Conservation (phyloP, 352 stramenopile genomes). For the Pythium scleroteichum region DNA sequence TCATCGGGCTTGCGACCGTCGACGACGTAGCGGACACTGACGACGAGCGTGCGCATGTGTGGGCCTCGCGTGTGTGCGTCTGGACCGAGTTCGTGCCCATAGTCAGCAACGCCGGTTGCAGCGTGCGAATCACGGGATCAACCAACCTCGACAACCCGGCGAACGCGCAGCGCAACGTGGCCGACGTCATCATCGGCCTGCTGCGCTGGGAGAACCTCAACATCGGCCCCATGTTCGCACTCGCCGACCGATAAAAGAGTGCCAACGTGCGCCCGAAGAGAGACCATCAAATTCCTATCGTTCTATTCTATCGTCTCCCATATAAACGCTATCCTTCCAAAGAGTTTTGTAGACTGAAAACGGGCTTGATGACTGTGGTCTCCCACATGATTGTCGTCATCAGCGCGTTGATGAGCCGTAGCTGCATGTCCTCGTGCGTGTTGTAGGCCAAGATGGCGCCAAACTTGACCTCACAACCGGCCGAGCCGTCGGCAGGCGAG, state of each 20-base stretch:
- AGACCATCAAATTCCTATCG: no score
- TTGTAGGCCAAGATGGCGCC: constrained; percentile 59
- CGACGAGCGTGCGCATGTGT: constrained; percentile 4
- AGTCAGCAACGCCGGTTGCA: constrained; percentile 21
- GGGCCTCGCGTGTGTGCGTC: constrained; percentile 12
- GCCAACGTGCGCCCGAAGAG: background rate
- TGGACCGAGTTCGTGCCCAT: constrained; percentile 28
- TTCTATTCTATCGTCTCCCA: constrained; percentile 11
- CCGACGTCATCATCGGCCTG: constrained; percentile 25
- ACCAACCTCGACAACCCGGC: constrained; percentile 15
- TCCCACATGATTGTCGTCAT: constrained; percentile 52
- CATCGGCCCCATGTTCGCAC: constrained; percentile 26
- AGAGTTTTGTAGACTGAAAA: constrained; percentile 26
- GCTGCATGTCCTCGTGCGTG: constrained; percentile 44
- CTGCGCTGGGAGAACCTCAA: constrained; percentile 30
- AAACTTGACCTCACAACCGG: constrained; percentile 61
- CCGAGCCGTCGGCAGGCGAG: constrained; percentile 26
- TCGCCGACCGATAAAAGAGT: constrained; percentile 10
- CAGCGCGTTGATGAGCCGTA: constrained; percentile 30
- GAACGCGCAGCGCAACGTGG: constrained; percentile 21
- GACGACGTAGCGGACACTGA: background rate
- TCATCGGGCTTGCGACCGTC: constrained; percentile 17
- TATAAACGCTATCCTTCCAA: constrained; percentile 1
- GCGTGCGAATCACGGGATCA: constrained; percentile 19
- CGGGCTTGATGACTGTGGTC: constrained; percentile 44